Conservation (phyloP, 345 rosid genomes). For the Syzygium jambos region DNA sequence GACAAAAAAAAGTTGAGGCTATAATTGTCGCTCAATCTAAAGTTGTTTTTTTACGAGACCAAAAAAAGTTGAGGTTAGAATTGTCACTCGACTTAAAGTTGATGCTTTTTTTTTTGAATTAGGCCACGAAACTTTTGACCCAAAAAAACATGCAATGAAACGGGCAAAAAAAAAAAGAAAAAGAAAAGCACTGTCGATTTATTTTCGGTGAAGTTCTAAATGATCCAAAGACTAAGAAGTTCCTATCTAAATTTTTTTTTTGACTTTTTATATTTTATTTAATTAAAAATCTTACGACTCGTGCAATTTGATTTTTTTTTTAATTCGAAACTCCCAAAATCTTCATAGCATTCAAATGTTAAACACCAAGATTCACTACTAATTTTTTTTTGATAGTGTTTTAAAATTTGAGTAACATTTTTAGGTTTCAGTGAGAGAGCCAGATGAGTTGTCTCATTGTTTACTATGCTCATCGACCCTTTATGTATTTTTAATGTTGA, state of each 20-base stretch:
- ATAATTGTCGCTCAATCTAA: no score
- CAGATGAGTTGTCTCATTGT: fast-evolving
- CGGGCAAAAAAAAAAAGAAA: background rate
- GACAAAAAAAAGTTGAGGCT: no score
- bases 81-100: no score
- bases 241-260: background rate
- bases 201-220: background rate
- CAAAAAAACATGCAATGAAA: background rate
- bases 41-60: no score
- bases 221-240: background rate
- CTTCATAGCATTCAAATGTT: background rate
- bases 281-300: background rate
- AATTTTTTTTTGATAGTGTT: background rate
- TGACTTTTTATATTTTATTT: background rate
- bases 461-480: background rate
- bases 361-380: fast-evolving
- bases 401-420: background rate
- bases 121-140: no score
- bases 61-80: no score
- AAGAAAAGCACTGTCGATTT: background rate
- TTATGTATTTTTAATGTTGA: background rate
- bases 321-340: fast-evolving
- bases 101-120: no score
- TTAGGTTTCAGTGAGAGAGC: background rate
- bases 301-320: background rate